phyloP scores from a whole-genome alignment of 805 yeast species.

The Wickerhamomyces chambardii region DNA sequence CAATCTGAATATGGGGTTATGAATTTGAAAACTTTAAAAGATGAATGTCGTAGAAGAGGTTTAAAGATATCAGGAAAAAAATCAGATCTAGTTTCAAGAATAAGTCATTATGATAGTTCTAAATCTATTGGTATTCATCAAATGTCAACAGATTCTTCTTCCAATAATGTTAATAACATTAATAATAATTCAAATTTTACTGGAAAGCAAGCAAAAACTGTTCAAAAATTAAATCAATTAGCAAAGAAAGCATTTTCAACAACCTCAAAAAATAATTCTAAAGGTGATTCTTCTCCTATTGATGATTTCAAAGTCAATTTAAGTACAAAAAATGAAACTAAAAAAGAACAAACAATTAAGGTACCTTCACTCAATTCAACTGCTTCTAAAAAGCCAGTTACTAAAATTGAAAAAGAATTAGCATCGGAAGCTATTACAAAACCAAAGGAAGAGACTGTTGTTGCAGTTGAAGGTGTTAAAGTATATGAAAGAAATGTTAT shows the following conservation, averaged over 20 bases:
- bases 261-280: constrained; percentile 24
- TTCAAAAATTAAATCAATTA: background rate
- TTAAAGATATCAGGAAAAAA: constrained; percentile 55
- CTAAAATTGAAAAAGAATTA: constrained; percentile 17
- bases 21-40: constrained; percentile 45
- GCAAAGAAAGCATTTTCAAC: constrained; percentile 12
- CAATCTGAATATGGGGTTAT: constrained; percentile 23
- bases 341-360: constrained; percentile 35
- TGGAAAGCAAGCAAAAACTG: too few species aligned
- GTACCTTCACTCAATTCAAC: constrained; percentile 38
- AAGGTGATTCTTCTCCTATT: constrained; percentile 49
- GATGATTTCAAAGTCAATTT: constrained; percentile 37
- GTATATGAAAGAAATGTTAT: constrained; percentile 13
- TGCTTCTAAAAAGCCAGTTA: constrained; percentile 31
- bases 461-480: constrained; percentile 16
- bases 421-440: background rate
- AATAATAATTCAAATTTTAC: too few species aligned
- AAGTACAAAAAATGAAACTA: constrained; percentile 30
- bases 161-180: too few species aligned
- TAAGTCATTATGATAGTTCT: constrained; percentile 15
- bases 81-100: constrained; percentile 38
- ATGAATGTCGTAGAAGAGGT: constrained; percentile 52
- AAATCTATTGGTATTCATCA: constrained; percentile 4
- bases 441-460: constrained; percentile 11
- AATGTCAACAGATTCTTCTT: constrained; percentile 7